A percentile compares a stretch with the other conserved stretches of the same genome.
phyloP scores from a whole-genome alignment of 2,329 filamentous ascomycete genomes.

The Dissoconium aciculare region DNA sequence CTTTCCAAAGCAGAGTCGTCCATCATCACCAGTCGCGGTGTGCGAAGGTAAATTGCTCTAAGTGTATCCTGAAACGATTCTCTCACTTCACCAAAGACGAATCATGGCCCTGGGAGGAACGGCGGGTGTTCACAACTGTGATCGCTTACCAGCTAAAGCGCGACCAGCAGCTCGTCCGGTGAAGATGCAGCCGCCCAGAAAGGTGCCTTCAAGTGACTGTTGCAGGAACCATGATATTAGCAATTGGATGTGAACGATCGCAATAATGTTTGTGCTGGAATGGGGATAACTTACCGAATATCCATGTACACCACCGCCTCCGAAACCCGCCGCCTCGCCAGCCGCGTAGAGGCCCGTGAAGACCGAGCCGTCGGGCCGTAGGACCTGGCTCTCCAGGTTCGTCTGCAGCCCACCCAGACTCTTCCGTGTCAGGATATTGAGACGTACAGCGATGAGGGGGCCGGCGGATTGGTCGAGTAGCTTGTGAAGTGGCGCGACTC shows the following conservation, averaged over 20 bases:
- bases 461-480: conserved; percentile 41
- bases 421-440: conserved; percentile 48
- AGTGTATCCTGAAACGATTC: too few species aligned
- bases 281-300: conserved; percentile 30
- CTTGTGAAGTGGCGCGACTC: conserved; percentile 40
- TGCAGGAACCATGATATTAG: too few species aligned
- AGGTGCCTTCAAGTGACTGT: conserved; percentile 47
- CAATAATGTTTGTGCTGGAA: too few species aligned
- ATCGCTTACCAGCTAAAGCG: conserved; percentile 26
- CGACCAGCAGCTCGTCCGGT: conserved; percentile 43
- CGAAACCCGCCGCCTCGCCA: conserved; percentile 46
- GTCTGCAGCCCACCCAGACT: conserved; percentile 47
- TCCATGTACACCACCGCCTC: conserved; percentile 47
- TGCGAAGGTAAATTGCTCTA: too few species aligned
- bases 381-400: conserved; percentile 41
- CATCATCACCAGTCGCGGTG: too few species aligned
- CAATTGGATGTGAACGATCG: too few species aligned
- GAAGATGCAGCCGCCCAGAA: conserved; percentile 49
- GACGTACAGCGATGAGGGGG: conserved; percentile 44
- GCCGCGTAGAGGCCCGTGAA: conserved; percentile 46
- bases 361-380: conserved; percentile 33
- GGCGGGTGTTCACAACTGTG: too few species aligned
- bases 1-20: too few species aligned
- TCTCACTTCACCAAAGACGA: too few species aligned
- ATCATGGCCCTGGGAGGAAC: too few species aligned